These are phyloP conservation scores for Pichia sp. DNA, from an alignment of 1,139 yeast genomes.

Conservation along the genomic window DNA sequence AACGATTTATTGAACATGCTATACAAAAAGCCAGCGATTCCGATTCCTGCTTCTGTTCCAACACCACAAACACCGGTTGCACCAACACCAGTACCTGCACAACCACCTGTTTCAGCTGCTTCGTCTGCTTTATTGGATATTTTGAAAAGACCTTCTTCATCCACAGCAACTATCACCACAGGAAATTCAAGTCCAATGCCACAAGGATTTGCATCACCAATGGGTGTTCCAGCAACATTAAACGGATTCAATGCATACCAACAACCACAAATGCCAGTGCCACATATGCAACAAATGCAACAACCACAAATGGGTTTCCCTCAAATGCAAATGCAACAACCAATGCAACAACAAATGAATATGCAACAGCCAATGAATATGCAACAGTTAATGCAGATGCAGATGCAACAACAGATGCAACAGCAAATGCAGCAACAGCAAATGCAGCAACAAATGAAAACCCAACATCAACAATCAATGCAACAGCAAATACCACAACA, in stretches of 20 bases:
- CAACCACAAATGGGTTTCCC: background rate
- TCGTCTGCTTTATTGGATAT: conserved; percentile 17
- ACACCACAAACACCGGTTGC: too few relatives aligned
- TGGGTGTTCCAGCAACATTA: background rate
- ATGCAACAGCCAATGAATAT: background rate
- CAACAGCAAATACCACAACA: too few relatives aligned
- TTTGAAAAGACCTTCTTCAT: conserved; percentile 15
- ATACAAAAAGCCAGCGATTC: too few relatives aligned
- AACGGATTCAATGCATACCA: background rate
- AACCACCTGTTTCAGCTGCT: background rate
- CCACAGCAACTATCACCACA: background rate
- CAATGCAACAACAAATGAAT: background rate
- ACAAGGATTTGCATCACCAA: background rate
- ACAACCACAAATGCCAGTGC: background rate
- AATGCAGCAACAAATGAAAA: too few relatives aligned
- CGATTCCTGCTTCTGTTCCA: too few relatives aligned
- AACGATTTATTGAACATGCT: conserved; percentile 17
- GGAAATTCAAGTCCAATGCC: background rate
- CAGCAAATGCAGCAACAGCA: too few relatives aligned
- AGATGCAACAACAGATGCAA: background rate
- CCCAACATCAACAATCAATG: background rate
- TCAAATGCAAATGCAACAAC: background rate
- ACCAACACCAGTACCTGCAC: background rate
- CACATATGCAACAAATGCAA: background rate
- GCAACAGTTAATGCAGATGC: background rate